Evolutionary conservation across 495 filamentous ascomycete species (phyloP), one percentile per base, ranked within the genome.

Genomic region (Aspergillus nanangensis): DNA sequence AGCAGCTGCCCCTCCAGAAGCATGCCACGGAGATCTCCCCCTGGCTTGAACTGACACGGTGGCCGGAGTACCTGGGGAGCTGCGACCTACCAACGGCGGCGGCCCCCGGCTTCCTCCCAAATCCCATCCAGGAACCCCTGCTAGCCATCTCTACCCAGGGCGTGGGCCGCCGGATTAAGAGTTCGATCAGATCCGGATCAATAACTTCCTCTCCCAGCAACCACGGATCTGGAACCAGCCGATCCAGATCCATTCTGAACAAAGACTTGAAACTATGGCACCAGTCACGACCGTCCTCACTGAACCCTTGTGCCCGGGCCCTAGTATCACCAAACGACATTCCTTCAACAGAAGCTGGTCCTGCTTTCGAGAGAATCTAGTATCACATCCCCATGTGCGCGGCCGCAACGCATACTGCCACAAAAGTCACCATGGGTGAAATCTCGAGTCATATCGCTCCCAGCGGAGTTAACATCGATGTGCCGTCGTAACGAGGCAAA

Each of bases 181-280:
- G 40, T 42, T 42, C 15, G 22, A 42, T 20, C 40, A 42, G 40
- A 32, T 42, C 38, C 10, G 20, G 38, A 40, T 40, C 10, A 40
- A 21, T n/a, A 40, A 5, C 38, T 40, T 40, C 18, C 19, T 23
- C 5, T 4, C 31, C 31, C 38, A 40, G 38, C 19, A 22, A 21
- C 19, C 38, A 2, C n/a, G 21, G 14, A 40, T 40, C 38, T 40
- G 18, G 38, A 14, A 40, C 19, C 18, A 14, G 8, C 18, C 19
- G 21, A 40, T 40, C 19, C 19, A 40, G 19, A 40, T 40, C 9
- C 18, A 23, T 11, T n/a, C n/a, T n/a, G n/a, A n/a, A n/a, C n/a
- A n/a, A n/a, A n/a, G n/a, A n/a, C n/a, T n/a, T n/a, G n/a, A n/a
- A n/a, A n/a, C n/a, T n/a, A n/a, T n/a, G n/a, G n/a, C n/a, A n/a